Evolutionary conservation across 2,329 filamentous ascomycete genomes (phyloP), one percentile per base, ranked within the genome.

Genomic region (Fusarium haematococcum): DNA sequence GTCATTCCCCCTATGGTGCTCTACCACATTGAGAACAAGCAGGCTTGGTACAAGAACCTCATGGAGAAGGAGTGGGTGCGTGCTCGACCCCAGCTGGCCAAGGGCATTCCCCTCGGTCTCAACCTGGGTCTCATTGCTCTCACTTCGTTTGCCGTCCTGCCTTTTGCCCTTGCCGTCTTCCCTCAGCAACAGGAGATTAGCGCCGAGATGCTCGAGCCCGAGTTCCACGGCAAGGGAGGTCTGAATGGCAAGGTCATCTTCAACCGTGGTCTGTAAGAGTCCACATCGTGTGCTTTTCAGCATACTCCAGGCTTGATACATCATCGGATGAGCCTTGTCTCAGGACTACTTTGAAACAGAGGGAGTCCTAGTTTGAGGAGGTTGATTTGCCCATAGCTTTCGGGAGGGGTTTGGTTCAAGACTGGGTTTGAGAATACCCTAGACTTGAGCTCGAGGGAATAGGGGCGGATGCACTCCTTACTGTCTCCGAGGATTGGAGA

Each of bases 131-230:
- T 99, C 77, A 97, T 99, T 77, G 87, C 98, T 62, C 89, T 90
- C 2, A 98, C 96, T 25, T 97, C 94, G 77, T 90, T 98, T 70
- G 94, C 95, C 76, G 97, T 96, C 11, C 86, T 99, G 78, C 97
- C 97, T 43, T 86, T 98, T 72, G 97, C 97, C 18, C 86, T 99
- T 61, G 97, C 92, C 10, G 95, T 94, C 3, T 99, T 99, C 85
- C 97, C 97, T 5, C 95, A 98, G 85, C 88, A 95, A 74, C 94
- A 99, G 86, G 90, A 90, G 73, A 93, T 98, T 48, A 89, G 88
- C 73, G 95, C 93, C 1, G 88, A 90, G 33, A 91, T 86, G 60
- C 85, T 99, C 66, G 97, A 98, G 87, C 87, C 93, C 73, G 94
- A 98, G 84, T 98, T 99, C 82, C 93, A 92, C 84, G 92, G 91